These are phyloP conservation scores for Monosporozyma yasuniensis DNA, from an alignment of 805 yeast species.

Conservation along the genomic window DNA sequence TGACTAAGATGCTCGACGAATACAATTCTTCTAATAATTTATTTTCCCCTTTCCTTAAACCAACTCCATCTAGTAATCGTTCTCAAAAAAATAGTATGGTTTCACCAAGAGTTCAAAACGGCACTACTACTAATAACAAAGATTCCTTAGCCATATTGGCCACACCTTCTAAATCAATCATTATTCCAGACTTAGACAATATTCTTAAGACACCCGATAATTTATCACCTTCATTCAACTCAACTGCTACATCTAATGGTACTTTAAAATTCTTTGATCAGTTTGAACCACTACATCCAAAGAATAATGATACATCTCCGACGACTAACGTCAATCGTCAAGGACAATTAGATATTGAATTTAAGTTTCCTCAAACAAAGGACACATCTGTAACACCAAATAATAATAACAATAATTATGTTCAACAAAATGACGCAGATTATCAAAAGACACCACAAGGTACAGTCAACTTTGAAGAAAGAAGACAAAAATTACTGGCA, in stretches of 20 bases:
- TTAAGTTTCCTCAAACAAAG: slow-evolving; percentile 17
- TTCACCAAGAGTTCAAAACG: not conserved
- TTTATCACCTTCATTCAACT: not conserved
- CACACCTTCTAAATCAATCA: slow-evolving; percentile 23
- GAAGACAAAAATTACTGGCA: slow-evolving; percentile 15
- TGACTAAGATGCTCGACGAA: not conserved
- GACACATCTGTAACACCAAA: not conserved
- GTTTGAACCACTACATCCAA: slow-evolving; percentile 9
- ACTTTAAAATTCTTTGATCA: slow-evolving; percentile 20
- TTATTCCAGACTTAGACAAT: slow-evolving; percentile 21
- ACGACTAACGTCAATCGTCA: not conserved
- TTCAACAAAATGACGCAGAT: slow-evolving; percentile 7
- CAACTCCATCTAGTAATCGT: not conserved
- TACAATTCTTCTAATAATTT: not conserved
- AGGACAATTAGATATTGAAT: slow-evolving; percentile 12
- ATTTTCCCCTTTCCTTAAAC: not conserved
- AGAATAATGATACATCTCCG: not conserved
- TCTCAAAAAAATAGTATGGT: not conserved
- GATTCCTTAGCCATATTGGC: slow-evolving; percentile 18
- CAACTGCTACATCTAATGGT: slow-evolving; percentile 9
- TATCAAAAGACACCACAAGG: slow-evolving; percentile 12
- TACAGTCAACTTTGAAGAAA: slow-evolving; percentile 12
- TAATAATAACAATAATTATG: not conserved
- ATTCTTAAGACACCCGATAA: slow-evolving; percentile 10
- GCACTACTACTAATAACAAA: not conserved